A percentile compares a stretch with the other conserved stretches of the same genome.
Conservation (phyloP, 495 filamentous ascomycete species). For the Penicillium pancosmium region DNA sequence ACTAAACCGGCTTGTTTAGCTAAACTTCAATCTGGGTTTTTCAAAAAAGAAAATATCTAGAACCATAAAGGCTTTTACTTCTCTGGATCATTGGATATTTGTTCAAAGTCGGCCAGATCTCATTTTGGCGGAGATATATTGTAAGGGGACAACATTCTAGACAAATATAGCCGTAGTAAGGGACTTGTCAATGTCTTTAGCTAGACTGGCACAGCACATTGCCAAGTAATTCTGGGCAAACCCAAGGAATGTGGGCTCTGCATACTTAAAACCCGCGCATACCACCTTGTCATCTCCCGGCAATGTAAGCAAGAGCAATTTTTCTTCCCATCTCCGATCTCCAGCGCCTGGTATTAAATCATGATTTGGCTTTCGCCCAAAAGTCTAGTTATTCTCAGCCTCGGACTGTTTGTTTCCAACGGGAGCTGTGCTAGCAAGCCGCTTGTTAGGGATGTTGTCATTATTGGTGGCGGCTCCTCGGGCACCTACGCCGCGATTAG, state of each 20-base stretch:
- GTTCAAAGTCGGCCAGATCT: no score
- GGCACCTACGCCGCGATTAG: conserved; percentile 50
- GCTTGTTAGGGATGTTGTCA: conserved; percentile 42
- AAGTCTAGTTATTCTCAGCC: neutral
- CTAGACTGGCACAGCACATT: neutral
- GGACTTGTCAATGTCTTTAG: neutral
- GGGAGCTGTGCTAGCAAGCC: neutral
- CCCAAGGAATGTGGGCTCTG: neutral
- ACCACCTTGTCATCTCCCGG: neutral
- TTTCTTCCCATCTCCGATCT: neutral
- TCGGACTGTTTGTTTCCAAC: conserved; percentile 1
- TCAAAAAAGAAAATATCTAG: no score
- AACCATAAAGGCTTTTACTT: no score
- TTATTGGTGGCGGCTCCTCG: conserved; percentile 53
- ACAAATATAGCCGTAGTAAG: neutral
- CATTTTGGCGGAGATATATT: no score
- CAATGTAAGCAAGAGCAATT: neutral
- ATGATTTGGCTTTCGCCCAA: neutral
- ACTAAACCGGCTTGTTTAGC: no score
- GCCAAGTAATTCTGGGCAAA: neutral
- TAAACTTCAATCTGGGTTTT: no score
- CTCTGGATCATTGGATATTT: no score
- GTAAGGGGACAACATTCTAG: neutral
- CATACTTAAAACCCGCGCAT: neutral
- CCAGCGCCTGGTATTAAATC: neutral